Conservation (phyloP, 352 stramenopile species). For the Globisporangium viniferum region DNA sequence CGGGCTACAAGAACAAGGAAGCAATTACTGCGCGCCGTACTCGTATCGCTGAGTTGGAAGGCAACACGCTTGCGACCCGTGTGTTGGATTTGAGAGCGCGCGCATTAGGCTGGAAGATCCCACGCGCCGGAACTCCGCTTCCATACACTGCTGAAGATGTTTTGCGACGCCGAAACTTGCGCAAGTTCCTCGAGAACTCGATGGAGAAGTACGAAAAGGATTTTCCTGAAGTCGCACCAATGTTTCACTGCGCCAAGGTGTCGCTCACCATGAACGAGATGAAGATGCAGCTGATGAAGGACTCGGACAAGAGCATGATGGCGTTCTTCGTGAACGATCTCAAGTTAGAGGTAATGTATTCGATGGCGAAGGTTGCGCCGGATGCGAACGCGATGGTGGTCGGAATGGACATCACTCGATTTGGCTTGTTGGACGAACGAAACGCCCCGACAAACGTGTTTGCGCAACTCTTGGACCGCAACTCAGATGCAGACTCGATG, state of each 20-base stretch:
- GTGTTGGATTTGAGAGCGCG: conserved; percentile 60
- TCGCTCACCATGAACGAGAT: conserved; percentile 48
- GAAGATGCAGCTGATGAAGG: conserved; percentile 47
- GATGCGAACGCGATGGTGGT: conserved; percentile 36
- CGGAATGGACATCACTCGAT: conserved; percentile 52
- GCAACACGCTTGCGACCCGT: conserved; percentile 49
- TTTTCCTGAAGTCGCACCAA: conserved; percentile 34
- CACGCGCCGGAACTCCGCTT: conserved; percentile 47
- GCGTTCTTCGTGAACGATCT: conserved; percentile 57
- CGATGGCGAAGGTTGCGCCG: conserved; percentile 39
- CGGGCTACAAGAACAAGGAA: conserved; percentile 41
- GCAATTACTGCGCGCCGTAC: conserved; percentile 31
- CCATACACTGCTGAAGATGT: conserved; percentile 40
- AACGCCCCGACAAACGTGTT: conserved; percentile 68
- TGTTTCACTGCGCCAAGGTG: conserved; percentile 61
- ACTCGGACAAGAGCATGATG: conserved; percentile 46
- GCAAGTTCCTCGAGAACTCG: conserved; percentile 59
- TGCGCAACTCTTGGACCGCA: conserved; percentile 69
- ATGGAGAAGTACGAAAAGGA: conserved; percentile 61
- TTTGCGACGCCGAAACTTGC: conserved; percentile 48
- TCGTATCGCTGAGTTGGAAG: conserved; percentile 53
- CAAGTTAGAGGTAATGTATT: conserved; percentile 40
- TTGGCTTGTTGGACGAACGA: conserved; percentile 71
- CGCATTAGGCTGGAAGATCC: conserved; percentile 64
- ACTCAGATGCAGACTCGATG: conserved; percentile 55